A percentile compares a stretch with the other conserved stretches of the same genome.
These are phyloP conservation scores for Durotheca rogersii DNA, from an alignment of 495 filamentous ascomycete genomes.

Conservation along the genomic window DNA sequence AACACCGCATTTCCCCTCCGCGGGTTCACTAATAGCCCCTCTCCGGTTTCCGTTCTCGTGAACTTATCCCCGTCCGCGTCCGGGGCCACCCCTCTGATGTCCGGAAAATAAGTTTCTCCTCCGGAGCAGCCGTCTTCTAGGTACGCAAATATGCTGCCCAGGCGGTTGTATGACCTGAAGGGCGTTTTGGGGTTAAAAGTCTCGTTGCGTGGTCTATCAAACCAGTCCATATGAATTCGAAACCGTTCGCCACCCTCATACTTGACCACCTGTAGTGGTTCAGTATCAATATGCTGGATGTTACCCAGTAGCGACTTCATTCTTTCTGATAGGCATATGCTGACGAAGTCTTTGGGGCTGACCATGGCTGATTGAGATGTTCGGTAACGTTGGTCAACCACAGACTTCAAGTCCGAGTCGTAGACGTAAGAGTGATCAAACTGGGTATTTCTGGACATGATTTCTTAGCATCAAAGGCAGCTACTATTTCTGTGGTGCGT, in stretches of 20 bases:
- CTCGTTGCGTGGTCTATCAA: constrained; percentile 57
- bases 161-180: constrained; percentile 44
- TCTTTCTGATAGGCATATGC: constrained; percentile 57
- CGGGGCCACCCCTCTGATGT: constrained; percentile 40
- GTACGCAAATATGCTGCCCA: constrained; percentile 66
- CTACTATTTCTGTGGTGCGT: neutral
- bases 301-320: constrained; percentile 47
- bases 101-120: constrained; percentile 63
- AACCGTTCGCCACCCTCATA: constrained; percentile 63
- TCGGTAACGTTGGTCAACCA: neutral
- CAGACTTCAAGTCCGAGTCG: too few relatives aligned
- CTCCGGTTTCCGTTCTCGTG: constrained; percentile 5
- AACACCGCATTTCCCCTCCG: constrained; percentile 64
- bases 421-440: too few relatives aligned
- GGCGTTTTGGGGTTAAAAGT: constrained; percentile 61
- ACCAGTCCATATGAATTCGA: constrained; percentile 61
- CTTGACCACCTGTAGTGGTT: constrained; percentile 55
- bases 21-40: constrained; percentile 45
- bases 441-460: too few relatives aligned
- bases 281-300: constrained; percentile 55
- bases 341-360: constrained; percentile 52
- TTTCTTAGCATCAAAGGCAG: too few relatives aligned
- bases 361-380: constrained; percentile 8
- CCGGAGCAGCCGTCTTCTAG: constrained; percentile 58
- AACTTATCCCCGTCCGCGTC: constrained; percentile 26